These are phyloP conservation scores for Suillus subalutaceus DNA, from an alignment of 768 basidiomycete species.

Conservation along the genomic window DNA sequence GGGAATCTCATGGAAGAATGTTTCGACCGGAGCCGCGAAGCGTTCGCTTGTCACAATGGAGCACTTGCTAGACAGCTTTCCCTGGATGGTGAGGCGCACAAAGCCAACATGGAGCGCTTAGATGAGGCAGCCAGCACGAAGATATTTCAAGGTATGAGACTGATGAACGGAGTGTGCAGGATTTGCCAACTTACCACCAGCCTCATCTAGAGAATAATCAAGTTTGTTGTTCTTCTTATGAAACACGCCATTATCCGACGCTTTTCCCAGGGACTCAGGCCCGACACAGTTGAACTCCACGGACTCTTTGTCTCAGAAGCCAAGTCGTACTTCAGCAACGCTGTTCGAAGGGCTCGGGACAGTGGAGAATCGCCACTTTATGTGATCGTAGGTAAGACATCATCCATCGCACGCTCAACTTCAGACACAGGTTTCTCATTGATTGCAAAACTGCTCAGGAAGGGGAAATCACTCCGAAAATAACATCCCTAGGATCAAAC, in stretches of 20 bases:
- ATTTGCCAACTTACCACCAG: neutral
- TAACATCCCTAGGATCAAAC: conserved; percentile 79
- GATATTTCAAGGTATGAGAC: conserved; percentile 71
- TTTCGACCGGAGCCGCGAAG: too few species aligned
- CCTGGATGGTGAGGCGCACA: conserved; percentile 74
- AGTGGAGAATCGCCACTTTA: conserved; percentile 59
- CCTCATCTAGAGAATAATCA: conserved; percentile 9
- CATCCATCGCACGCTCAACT: neutral
- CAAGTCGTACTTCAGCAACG: conserved; percentile 66
- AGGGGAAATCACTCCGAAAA: conserved; percentile 83
- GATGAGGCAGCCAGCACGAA: conserved; percentile 79
- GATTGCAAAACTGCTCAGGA: conserved; percentile 38
- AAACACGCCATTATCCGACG: neutral
- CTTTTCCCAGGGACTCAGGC: conserved; percentile 28
- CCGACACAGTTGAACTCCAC: conserved; percentile 80
- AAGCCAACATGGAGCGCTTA: conserved; percentile 68
- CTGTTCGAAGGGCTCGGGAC: conserved; percentile 60
- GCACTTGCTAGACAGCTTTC: too few species aligned
- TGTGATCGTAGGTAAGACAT: conserved; percentile 75
- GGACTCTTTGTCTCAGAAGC: conserved; percentile 89
- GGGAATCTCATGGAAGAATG: too few species aligned
- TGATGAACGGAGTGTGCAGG: conserved; percentile 18
- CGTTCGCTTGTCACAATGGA: too few species aligned
- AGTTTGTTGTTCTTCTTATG: conserved; percentile 1
- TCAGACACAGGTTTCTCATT: neutral